Base-by-base conservation (phyloP, 148 eudicot genomes). In the Polygonum maritimum region DNA sequence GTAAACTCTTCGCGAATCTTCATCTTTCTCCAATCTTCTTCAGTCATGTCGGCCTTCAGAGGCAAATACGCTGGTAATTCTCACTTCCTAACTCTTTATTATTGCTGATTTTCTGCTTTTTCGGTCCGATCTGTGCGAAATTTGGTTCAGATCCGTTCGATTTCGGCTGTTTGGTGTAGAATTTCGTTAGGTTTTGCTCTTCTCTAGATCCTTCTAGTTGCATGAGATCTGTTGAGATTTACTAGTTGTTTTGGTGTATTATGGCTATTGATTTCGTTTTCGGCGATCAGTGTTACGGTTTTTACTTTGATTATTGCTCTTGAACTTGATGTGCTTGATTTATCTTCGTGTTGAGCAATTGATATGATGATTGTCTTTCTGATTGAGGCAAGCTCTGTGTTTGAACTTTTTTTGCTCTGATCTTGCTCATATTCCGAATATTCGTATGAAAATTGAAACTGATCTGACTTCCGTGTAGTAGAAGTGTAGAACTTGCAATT, bases 51-150 rank as follows among this genome's bases (percentile, higher is more conserved):
- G 41, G 70, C 71, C 18, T 76, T 60, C 78, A 76, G 51, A 76
- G 78, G 78, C 71, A 76, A 76, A 76, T 76, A 76, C 78, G 71
- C 78, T 15, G 78, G 78, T 76, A 57, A 54, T 4, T 38, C 0
- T 4, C 35, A 6, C 49, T 10, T 79, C 33, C 13, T 22, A 0
- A 1, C 13, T 58, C 35, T 7, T 5, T 60, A n/a, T 11, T 7
- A 60, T 19, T 19, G 4, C 67, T 57, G n/a, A 0, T n/a, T 60
- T 31, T 60, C 31, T 31, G 22, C 2, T 6, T n/a, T 13, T 15
- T 11, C 2, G 1, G 4, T 60, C n/a, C 11, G 67, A 60, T 60
- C 33, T 31, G 67, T 48, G 55, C 55, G 14, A 15, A 14, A 15
- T 15, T 14, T 49, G 69, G 6, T 49, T 49, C 3, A 16, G n/a